Base-by-base conservation (phyloP, 2,329 filamentous ascomycete genomes). In the Fusarium buxicola region DNA sequence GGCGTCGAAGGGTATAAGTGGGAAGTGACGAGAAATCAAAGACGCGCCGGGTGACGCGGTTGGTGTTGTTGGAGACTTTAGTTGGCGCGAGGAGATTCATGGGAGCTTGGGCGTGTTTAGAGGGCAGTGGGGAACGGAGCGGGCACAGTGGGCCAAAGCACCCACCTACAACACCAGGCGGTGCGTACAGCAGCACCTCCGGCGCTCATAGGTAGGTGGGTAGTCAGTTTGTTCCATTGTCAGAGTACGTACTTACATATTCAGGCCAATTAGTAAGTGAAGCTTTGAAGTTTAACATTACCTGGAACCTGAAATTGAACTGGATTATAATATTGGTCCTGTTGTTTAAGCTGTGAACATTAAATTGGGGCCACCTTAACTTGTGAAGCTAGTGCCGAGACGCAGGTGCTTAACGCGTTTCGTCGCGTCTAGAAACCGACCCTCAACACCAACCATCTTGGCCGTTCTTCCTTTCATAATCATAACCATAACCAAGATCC, bases 21-120 rank as follows among this genome's bases (percentile, higher is more conserved):
- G 34, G 41, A 58, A 58, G 52, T 47, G 53, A 41, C 47, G 49
- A 53, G 44, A 46, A 45, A 52, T 61, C 40, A 55, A 57, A 56
- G 46, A 69, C 68, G 68, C 68, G 68, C 48, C 50, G 38, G 47
- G 54, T 59, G 58, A 68, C 68, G 68, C 58, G 66, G 54, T 60
- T 55, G 55, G 46, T 69, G 67, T 69, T 69, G 47, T 60, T 52
- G 51, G 40, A 54, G 53, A 47, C 57, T 63, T 65, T 54, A 53
- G 51, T 32, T 31, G 46, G 59, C 58, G 59, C 53, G 59, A 58
- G 28, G 25, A 27, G 25, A 35, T 38, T 43, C 61, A 60, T 48
- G 46, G 32, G 18, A 64, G 60, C 60, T 64, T 24, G 61, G 60
- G 61, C 31, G 61, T 62, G 56, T 65, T 54, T 54, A 27, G 61